Evolutionary conservation across 106 monocot genomes (phyloP), one percentile per base, ranked within the genome.

Genomic region (Amphibolis antarctica): DNA sequence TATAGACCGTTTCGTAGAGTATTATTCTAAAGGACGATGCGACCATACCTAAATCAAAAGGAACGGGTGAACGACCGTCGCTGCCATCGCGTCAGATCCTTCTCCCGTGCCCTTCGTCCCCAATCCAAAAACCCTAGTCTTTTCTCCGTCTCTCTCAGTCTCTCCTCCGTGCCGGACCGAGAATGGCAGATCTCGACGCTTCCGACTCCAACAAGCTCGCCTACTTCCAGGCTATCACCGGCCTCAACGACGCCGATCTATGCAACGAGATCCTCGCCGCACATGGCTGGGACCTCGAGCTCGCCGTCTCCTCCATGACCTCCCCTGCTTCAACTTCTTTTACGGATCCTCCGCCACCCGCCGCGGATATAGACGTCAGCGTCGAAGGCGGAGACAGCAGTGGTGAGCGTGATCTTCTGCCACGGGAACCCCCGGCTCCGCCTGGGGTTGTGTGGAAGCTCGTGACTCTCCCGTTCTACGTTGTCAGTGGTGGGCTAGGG

Each of bases 161-260:
- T 10, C 48, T 49, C 48, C 14, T 49, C 49, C 49, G 17, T 49
- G 12, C 49, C 49, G 17, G 49, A 49, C 3, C 18, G n/a, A 49
- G 49, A 15, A 71, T 71, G 71, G 71, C 31, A 50, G 71, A 71
- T 23, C 63, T 46, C 24, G 52, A 53, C 51, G 15, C 23, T 48
- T 61, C 75, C 62, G 45, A 66, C 4, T 71, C 55, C 45, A 75
- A 82, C 53, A 94, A 86, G 69, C 31, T 94, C 44, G 81, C 79
- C 64, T 86, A 75, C 58, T 94, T 94, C 77, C 88, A 89, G 67
- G 89, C 93, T 25, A 76, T 89, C 60, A 94, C 93, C 28, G 93
- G 93, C 64, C 48, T 94, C 66, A 71, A 80, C 24, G 93, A 93
- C 67, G 63, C 66, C 42, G 85, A 84, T 71, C 94, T 96, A 55